Conservation (phyloP, 73 alveolate genomes). For the Paraurostyla sp. region DNA sequence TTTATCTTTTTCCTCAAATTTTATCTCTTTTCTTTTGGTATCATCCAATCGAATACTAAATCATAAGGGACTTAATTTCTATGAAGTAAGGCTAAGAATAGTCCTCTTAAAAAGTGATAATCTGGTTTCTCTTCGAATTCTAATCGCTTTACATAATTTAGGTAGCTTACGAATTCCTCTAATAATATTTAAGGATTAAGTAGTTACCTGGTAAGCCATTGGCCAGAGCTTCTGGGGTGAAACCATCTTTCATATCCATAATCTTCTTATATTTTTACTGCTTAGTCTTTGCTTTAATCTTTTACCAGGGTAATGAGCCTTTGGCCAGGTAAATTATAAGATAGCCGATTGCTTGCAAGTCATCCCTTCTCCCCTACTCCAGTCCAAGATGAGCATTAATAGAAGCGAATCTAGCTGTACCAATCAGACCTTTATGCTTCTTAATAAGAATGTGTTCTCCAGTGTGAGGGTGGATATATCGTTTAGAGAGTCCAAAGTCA, state of each 20-base stretch:
- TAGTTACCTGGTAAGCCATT: conserved; percentile 76
- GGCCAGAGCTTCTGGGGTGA: conserved; percentile 67
- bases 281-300: conserved; percentile 70
- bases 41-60: conserved; percentile 34
- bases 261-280: conserved; percentile 77
- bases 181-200: not conserved
- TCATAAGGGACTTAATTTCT: not conserved
- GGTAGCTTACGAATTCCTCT: conserved; percentile 70
- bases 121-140: conserved; percentile 85
- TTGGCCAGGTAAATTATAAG: conserved; percentile 76
- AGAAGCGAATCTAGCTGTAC: conserved; percentile 83
- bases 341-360: conserved; percentile 84
- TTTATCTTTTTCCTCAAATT: not conserved
- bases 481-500: conserved; percentile 83
- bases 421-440: conserved; percentile 78
- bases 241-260: conserved; percentile 65
- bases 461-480: conserved; percentile 77
- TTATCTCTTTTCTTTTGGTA: not conserved
- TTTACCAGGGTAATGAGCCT: conserved; percentile 88
- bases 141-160: conserved; percentile 68
- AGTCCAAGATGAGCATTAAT: conserved; percentile 78
- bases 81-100: conserved; percentile 2
- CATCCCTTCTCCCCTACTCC: conserved; percentile 88
- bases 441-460: conserved; percentile 77
- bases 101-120: conserved; percentile 65